Base-by-base conservation (phyloP, 495 filamentous ascomycete genomes). In the Aspergillus mulundensis region DNA sequence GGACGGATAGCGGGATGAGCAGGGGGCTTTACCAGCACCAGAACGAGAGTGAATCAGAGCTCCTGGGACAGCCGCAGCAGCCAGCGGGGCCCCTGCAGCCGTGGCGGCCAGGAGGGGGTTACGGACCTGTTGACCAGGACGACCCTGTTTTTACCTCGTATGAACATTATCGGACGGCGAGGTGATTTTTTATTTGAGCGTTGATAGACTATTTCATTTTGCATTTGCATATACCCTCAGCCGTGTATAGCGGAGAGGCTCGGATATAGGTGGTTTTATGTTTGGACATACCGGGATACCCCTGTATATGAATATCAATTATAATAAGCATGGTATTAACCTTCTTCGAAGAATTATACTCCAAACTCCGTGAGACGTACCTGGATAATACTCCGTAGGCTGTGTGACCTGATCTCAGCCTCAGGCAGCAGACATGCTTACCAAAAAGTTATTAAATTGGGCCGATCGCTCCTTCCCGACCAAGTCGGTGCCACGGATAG, bases 51-150 rank as follows among this genome's bases (percentile, higher is more conserved):
- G 77, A 77, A 49, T 70, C 68, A 0, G 58, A 63, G 16, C 63
- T 81, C 7, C 66, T 81, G n/a, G 66, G 57, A 16, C 67, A 74
- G 45, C 74, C 72, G 0, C 77, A 79, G 54, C 62, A 60, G 1
- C 72, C 72, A 2, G 75, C 67, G 1, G 66, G 1, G 56, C 55
- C 7, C 62, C 69, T 15, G 42, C 50, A 50, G 4, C 64, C 65
- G 12, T 81, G 77, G 77, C 70, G 75, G 21, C 66, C 72, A 2
- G 63, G 71, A 14, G 77, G 38, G 12, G 38, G 77, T 11, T 79
- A 77, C 53, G 77, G 76, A 11, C 78, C 77, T 64, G 70, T 79
- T 11, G 67, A 62, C 11, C 70, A 75, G 64, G 72, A 75, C 18
- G 74, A 76, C 2, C 58, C 58, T 19, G 56, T 40, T 12, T 63